Conservation (phyloP, 179 eudicot species). For the Spinacia oleracea region DNA sequence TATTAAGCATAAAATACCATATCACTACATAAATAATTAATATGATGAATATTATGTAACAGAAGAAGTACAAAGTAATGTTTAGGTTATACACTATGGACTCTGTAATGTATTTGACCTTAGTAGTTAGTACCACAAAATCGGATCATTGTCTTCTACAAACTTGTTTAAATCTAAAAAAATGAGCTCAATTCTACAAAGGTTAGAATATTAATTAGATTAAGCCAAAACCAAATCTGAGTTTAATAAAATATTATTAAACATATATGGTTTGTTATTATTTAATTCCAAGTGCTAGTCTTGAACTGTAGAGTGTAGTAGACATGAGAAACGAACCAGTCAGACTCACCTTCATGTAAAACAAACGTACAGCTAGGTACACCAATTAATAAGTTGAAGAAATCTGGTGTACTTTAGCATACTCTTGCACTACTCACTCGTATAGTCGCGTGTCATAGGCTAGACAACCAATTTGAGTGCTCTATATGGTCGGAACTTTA, state of each 20-base stretch:
- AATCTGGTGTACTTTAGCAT: not conserved
- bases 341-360: not conserved
- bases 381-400: too few species aligned
- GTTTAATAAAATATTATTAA: not conserved
- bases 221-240: not conserved
- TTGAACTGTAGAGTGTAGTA: not conserved
- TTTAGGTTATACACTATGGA: not conserved
- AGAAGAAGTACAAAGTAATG: too few species aligned
- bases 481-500: too few species aligned
- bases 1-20: too few species aligned
- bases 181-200: not conserved
- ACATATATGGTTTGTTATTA: not conserved
- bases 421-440: too few species aligned
- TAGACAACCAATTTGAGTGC: too few species aligned
- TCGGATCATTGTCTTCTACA: not conserved
- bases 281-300: too few species aligned
- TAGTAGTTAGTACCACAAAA: not conserved
- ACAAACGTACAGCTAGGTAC: not conserved
- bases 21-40: too few species aligned
- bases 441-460: too few species aligned
- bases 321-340: not conserved
- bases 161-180: not conserved
- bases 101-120: constrained; percentile 13
- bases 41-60: too few species aligned
- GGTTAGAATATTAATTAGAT: not conserved